A percentile compares a stretch with the other conserved stretches of the same genome.
Evolutionary conservation across 768 basidiomycete species (phyloP).

Genomic region (Boletus subcaerulescens): DNA sequence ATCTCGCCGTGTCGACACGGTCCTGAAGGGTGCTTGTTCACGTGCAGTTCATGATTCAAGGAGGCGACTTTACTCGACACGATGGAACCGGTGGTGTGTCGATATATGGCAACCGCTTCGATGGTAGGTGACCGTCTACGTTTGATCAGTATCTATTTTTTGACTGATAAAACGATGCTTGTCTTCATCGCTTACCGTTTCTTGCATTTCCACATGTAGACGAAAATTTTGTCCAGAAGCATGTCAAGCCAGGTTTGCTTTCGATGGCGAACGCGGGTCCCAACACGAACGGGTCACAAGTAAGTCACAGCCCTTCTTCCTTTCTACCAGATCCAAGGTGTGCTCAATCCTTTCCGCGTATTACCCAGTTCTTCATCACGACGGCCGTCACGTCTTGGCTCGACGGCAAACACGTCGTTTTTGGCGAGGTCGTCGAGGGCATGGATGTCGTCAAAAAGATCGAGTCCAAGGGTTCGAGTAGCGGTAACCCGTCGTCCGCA

Average conservation of each 20-base stretch:
- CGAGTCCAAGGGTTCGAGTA: constrained; percentile 32
- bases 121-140: constrained; percentile 42
- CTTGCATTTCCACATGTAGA: constrained; percentile 34
- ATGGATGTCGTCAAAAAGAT: constrained; percentile 41
- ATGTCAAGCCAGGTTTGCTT: constrained; percentile 62
- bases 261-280: constrained; percentile 89
- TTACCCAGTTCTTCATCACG: constrained; percentile 68
- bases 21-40: background rate
- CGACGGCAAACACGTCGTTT: constrained; percentile 44
- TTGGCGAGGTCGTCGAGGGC: constrained; percentile 46
- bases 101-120: constrained; percentile 81
- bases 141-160: background rate
- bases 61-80: constrained; percentile 77
- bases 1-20: background rate
- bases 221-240: constrained; percentile 68
- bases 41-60: constrained; percentile 79
- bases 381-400: constrained; percentile 67
- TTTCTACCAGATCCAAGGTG: background rate
- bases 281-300: constrained; percentile 80
- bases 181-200: no score
- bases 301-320: constrained; percentile 22
- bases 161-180: background rate
- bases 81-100: constrained; percentile 84
- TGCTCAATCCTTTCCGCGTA: background rate
- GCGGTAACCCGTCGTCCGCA: constrained; percentile 29